Conservation (phyloP, 2,329 filamentous ascomycete species). For the Grosmannia huntii region DNA sequence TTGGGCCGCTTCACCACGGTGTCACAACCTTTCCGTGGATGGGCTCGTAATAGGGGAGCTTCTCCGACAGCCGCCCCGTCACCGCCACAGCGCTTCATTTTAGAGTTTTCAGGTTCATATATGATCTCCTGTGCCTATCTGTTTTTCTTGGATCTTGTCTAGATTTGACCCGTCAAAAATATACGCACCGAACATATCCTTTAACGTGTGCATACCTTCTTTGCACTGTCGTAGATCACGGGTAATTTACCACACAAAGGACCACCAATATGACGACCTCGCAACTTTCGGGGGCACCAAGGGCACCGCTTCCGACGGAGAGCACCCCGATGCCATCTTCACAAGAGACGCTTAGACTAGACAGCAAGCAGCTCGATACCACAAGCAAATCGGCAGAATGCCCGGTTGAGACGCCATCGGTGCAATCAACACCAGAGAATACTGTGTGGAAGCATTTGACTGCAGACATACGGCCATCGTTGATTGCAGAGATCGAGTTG, state of each 20-base stretch:
- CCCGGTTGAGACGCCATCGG: background rate
- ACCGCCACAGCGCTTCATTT: background rate
- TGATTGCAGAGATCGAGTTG: conserved; percentile 32
- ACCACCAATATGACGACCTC: background rate
- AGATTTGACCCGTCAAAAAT: background rate
- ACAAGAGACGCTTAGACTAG: background rate
- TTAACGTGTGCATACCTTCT: too few species aligned
- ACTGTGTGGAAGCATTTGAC: conserved; percentile 17
- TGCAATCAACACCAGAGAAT: background rate
- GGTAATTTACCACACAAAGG: background rate
- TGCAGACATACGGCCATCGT: conserved; percentile 22
- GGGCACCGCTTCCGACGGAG: background rate
- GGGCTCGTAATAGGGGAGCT: background rate
- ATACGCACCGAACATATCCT: background rate
- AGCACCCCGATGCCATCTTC: background rate
- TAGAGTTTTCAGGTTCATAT: background rate
- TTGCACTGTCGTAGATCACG: too few species aligned
- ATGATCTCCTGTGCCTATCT: background rate
- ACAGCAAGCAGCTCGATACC: background rate
- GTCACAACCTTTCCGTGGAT: background rate
- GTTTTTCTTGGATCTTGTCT: background rate
- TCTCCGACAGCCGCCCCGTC: background rate
- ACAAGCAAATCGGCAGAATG: background rate
- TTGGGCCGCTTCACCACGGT: background rate
- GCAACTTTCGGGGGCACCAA: background rate